Base-by-base conservation (phyloP, 352 stramenopile genomes). In the Pythium coloratum region DNA sequence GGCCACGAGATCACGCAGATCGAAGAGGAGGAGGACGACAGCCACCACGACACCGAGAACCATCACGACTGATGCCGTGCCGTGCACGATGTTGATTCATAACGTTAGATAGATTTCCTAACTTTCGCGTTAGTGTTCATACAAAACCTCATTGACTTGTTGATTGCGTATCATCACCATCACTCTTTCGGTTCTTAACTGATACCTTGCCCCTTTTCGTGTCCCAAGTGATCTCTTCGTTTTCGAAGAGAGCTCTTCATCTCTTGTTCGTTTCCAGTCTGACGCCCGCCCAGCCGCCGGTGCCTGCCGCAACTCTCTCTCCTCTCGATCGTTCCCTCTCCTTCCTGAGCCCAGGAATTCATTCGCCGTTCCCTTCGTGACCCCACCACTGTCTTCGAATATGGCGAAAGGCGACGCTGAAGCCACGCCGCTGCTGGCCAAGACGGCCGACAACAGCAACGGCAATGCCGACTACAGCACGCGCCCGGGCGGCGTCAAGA, bases 381-480 rank as follows among this genome's bases (percentile, higher is more conserved):
- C 42, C 24, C 18, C 13, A 20, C 14, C 18, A 1, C 6, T n/a
- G 46, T 44, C 46, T 30, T 30, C 14, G 46, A 53, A 26, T 4
- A 53, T 53, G 46, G 46, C 46, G 46, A 53, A 53, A 32, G 46
- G 46, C 46, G 6, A 69, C 55, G 55, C 54, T 18, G 80, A 88
- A 57, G 42, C 71, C 14, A 79, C 76, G 20, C 77, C 77, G 40
- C 69, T 88, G 53, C 72, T 88, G 56, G 33, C 63, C 66, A 60
- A 67, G 55, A 64, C 54, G 18, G 55, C 13, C 38, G 67, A 47
- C 32, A 38, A 55, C 38, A 51, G 32, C 28, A 75, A 61, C 5
- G 42, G 34, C 12, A 55, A 50, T 40, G 59, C 26, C 34, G 51
- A 18, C 53, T 38, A 53, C 24, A 34, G 12, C 53, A 49, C 49